Conservation (phyloP, 768 basidiomycete species). For the Mycena kentingensis region DNA sequence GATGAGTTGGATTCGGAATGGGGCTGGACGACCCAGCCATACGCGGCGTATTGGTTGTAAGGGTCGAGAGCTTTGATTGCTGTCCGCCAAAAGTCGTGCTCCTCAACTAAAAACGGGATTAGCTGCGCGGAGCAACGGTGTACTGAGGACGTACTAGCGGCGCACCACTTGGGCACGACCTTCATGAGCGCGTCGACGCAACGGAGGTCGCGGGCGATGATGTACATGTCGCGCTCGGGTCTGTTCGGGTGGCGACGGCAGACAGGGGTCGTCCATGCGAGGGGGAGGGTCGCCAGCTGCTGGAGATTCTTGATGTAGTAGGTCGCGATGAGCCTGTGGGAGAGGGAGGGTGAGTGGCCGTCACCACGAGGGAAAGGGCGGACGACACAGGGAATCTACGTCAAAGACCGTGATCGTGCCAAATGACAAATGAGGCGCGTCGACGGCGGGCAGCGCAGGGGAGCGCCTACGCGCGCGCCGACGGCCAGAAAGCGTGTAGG, state of each 20-base stretch:
- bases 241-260: background rate
- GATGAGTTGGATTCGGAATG: conserved; percentile 31
- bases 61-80: conserved; percentile 12
- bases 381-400: background rate
- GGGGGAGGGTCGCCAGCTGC: background rate
- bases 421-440: too few relatives aligned
- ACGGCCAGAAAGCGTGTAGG: too few relatives aligned
- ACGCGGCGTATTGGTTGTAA: background rate
- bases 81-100: conserved; percentile 4
- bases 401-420: background rate
- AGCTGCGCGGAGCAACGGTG: background rate
- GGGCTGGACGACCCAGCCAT: background rate
- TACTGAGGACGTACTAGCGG: conserved; percentile 2
- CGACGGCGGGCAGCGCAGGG: too few relatives aligned
- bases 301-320: background rate
- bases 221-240: background rate
- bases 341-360: background rate
- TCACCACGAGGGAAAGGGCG: background rate
- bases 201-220: conserved; percentile 7
- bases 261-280: conserved; percentile 2
- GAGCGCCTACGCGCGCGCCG: too few relatives aligned
- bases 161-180: conserved; percentile 15
- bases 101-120: conserved; percentile 6
- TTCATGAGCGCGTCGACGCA: conserved; percentile 9
- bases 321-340: conserved; percentile 9